Evolutionary conservation across 2,329 filamentous ascomycete species (phyloP).

Genomic region (Colletotrichum liaoningense): DNA sequence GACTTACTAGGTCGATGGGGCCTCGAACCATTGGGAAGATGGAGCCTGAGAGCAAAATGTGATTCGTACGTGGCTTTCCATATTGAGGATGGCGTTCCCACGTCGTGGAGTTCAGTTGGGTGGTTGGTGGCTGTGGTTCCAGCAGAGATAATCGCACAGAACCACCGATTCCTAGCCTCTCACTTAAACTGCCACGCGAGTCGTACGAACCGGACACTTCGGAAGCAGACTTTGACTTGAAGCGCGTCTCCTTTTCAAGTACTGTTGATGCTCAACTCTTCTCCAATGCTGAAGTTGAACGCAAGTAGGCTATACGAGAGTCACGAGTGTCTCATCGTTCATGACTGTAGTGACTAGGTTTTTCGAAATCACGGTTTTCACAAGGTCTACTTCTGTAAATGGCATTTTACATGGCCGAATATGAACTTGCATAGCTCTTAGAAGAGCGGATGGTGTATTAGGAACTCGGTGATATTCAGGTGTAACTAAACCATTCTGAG

Average conservation of each 20-base stretch:
- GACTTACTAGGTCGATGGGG: not conserved
- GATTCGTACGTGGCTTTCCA: not conserved
- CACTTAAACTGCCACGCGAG: too few relatives aligned
- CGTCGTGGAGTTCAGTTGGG: not conserved
- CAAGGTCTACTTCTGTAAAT: too few relatives aligned
- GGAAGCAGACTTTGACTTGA: too few relatives aligned
- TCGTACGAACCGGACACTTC: not conserved
- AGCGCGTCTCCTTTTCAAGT: too few relatives aligned
- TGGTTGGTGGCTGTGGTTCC: not conserved
- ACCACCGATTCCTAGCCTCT: not conserved
- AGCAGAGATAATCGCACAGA: not conserved
- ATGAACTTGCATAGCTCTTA: too few relatives aligned
- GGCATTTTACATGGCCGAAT: too few relatives aligned
- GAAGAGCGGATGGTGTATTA: not conserved
- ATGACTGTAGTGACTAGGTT: too few relatives aligned
- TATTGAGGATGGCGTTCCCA: not conserved
- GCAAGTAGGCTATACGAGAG: too few relatives aligned
- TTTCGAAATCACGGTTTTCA: too few relatives aligned
- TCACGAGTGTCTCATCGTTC: too few relatives aligned
- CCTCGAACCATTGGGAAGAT: not conserved
- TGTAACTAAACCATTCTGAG: not conserved
- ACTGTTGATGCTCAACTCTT: too few relatives aligned
- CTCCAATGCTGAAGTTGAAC: too few relatives aligned
- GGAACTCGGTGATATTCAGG: not conserved
- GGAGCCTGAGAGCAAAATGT: not conserved